phyloP scores from a whole-genome alignment of 768 basidiomycete species.

The Suillus americanus region DNA sequence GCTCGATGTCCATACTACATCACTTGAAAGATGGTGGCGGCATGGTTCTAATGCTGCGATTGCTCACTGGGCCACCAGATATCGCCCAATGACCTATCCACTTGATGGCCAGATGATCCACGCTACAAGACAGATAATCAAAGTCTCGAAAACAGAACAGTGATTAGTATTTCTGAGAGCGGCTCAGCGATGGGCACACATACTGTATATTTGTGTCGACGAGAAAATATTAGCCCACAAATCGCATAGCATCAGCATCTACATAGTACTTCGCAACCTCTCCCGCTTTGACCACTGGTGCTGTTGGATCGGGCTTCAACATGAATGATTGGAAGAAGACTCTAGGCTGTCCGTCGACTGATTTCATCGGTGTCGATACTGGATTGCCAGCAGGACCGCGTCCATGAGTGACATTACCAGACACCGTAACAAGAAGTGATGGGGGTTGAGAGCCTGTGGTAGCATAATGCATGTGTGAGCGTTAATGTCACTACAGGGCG shows the following conservation, averaged over 20 bases:
- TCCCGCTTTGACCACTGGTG: conserved; percentile 61
- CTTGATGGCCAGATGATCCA: background rate
- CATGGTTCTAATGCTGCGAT: background rate
- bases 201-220: background rate
- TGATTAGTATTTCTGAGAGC: background rate
- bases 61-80: background rate
- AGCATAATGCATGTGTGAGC: background rate
- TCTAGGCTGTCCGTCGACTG: conserved; percentile 74
- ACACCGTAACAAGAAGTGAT: conserved; percentile 74
- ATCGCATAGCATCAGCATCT: conserved; percentile 75
- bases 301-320: conserved; percentile 72
- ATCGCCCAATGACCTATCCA: background rate
- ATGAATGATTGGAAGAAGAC: conserved; percentile 89
- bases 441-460: conserved; percentile 73
- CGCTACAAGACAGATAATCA: background rate
- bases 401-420: conserved; percentile 77
- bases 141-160: background rate
- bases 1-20: background rate
- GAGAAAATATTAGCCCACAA: conserved; percentile 62
- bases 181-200: background rate
- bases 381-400: conserved; percentile 60
- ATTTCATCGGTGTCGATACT: conserved; percentile 43
- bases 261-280: conserved; percentile 84
- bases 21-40: background rate
- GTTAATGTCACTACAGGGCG: background rate